These are phyloP conservation scores for Penicillium subrubescens DNA, from an alignment of 495 filamentous ascomycete genomes.

Conservation along the genomic window DNA sequence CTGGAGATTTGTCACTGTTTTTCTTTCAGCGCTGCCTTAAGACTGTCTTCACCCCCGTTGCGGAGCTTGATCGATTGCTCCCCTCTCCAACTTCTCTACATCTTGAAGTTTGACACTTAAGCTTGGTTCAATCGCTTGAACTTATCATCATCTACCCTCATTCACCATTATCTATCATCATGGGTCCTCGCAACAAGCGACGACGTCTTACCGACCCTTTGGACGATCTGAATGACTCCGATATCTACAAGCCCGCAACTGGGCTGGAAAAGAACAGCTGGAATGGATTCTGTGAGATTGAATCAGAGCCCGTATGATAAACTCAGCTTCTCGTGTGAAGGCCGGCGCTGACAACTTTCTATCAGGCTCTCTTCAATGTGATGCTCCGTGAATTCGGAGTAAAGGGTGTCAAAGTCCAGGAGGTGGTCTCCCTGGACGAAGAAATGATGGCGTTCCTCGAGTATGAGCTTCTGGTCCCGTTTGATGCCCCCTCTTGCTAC, in stretches of 20 bases:
- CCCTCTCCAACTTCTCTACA: not conserved
- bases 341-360: slow-evolving; percentile 4
- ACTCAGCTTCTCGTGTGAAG: not conserved
- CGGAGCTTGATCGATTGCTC: not conserved
- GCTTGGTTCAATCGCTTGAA: not conserved
- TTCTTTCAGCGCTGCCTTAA: not conserved
- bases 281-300: slow-evolving; percentile 85
- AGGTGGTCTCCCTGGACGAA: slow-evolving; percentile 75
- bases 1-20: not conserved
- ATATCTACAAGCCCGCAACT: slow-evolving; percentile 41
- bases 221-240: slow-evolving; percentile 18
- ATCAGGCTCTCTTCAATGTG: slow-evolving; percentile 77
- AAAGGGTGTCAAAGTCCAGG: slow-evolving; percentile 70
- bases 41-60: not conserved
- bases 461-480: slow-evolving; percentile 38
- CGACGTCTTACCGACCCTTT: slow-evolving; percentile 29
- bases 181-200: slow-evolving; percentile 40
- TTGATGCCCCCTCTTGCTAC: not conserved
- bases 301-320: slow-evolving; percentile 79
- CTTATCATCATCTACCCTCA: too few relatives aligned
- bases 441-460: slow-evolving; percentile 65
- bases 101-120: not conserved
- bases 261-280: slow-evolving; percentile 51
- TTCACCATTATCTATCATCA: slow-evolving; percentile 10
- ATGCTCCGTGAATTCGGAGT: slow-evolving; percentile 81